Conservation (phyloP, 257 asterid species). For the Ehretia macrophylla region DNA sequence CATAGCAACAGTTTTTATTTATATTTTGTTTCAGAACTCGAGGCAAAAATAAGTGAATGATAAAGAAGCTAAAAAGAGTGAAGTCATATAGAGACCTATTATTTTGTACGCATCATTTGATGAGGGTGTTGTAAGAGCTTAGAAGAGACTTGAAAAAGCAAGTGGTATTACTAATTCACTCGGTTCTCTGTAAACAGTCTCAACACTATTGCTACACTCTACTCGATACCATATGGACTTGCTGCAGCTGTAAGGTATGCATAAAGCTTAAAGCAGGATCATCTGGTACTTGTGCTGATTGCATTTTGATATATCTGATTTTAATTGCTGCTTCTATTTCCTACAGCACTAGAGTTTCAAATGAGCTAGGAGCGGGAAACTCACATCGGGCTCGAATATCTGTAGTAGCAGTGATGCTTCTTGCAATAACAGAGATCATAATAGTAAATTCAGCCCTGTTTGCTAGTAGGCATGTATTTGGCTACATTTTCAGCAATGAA, state of each 20-base stretch:
- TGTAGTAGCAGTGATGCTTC: constrained; percentile 45
- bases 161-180: constrained; percentile 7
- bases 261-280: neutral
- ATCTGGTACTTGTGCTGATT: neutral
- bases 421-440: constrained; percentile 38
- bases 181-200: constrained; percentile 31
- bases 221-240: constrained; percentile 67
- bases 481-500: constrained; percentile 69
- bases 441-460: constrained; percentile 38
- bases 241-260: constrained; percentile 71
- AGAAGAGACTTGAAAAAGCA: too few species aligned
- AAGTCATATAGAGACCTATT: too few species aligned
- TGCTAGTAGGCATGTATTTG: constrained; percentile 56
- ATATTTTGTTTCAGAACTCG: too few species aligned
- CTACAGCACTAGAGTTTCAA: constrained; percentile 80
- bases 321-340: neutral
- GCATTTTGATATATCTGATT: neutral
- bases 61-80: too few species aligned
- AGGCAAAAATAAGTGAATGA: too few species aligned
- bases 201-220: constrained; percentile 50
- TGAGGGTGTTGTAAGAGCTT: too few species aligned
- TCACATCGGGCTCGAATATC: constrained; percentile 56
- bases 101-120: too few species aligned
- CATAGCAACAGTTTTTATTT: too few species aligned
- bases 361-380: constrained; percentile 73